These are phyloP conservation scores for Torulaspora indica DNA, from an alignment of 805 yeast genomes.

Conservation along the genomic window DNA sequence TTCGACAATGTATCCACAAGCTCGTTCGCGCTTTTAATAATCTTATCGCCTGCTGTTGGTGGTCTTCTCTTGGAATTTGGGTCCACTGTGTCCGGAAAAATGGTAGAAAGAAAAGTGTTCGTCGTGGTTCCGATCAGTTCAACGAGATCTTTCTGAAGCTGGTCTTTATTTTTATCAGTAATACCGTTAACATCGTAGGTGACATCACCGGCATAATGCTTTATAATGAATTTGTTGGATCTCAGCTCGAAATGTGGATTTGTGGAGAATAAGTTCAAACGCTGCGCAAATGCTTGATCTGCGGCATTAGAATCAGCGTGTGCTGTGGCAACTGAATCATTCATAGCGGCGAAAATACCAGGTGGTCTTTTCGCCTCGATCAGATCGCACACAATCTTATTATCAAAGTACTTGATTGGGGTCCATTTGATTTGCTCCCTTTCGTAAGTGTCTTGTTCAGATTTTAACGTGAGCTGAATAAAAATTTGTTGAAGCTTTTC, in stretches of 20 bases:
- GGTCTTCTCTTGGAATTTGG: slow-evolving; percentile 74
- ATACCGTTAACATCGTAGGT: slow-evolving; percentile 82
- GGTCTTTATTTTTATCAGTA: slow-evolving; percentile 97
- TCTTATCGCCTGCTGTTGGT: slow-evolving; percentile 94
- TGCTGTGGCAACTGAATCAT: slow-evolving; percentile 96
- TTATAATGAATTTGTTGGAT: slow-evolving; percentile 78
- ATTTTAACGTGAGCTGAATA: slow-evolving; percentile 88
- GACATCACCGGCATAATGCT: slow-evolving; percentile 98
- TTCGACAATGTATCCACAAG: slow-evolving; percentile 83
- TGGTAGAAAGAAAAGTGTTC: slow-evolving; percentile 53
- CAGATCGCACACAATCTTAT: slow-evolving; percentile 92
- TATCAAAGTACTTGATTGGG: slow-evolving; percentile 93
- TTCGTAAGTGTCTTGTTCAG: slow-evolving; percentile 96
- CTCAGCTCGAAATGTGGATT: slow-evolving; percentile 89
- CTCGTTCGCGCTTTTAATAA: slow-evolving; percentile 84
- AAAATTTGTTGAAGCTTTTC: slow-evolving; percentile 95
- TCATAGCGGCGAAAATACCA: slow-evolving; percentile 91
- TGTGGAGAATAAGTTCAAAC: slow-evolving; percentile 74
- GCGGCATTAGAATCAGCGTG: slow-evolving; percentile 97
- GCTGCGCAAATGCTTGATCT: slow-evolving; percentile 90
- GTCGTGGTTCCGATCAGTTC: slow-evolving; percentile 70
- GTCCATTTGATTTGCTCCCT: slow-evolving; percentile 96
- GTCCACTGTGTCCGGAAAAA: slow-evolving; percentile 65
- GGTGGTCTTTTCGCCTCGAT: slow-evolving; percentile 94
- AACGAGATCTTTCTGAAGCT: slow-evolving; percentile 79